phyloP scores from a whole-genome alignment of 371 early-diverging fungal genomes.

The Mucor velutinosus region DNA sequence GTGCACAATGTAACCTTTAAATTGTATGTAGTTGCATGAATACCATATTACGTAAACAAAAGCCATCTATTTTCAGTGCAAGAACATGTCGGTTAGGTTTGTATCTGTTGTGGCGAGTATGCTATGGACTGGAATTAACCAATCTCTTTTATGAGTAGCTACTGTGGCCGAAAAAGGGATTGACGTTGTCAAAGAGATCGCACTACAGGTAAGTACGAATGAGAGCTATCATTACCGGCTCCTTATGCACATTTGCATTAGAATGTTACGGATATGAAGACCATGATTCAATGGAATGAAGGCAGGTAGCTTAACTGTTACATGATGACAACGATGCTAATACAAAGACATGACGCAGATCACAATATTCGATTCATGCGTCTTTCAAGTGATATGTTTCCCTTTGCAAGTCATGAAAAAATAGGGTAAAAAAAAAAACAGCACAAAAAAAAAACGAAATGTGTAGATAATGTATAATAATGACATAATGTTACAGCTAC shows the following conservation, averaged over 20 bases:
- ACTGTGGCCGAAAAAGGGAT: slow-evolving; percentile 44
- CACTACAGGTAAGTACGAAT: slow-evolving; percentile 24
- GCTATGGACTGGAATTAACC: neutral
- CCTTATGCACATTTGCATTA: neutral
- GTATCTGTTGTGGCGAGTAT: too few species aligned
- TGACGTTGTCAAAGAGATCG: slow-evolving; percentile 46
- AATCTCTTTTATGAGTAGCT: slow-evolving; percentile 12
- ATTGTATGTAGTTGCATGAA: slow-evolving; percentile 20
- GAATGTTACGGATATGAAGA: slow-evolving; percentile 44
- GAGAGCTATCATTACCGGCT: neutral
- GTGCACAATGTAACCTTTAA: neutral
- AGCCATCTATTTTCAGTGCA: slow-evolving; percentile 25
- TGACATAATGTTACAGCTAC: slow-evolving; percentile 20
- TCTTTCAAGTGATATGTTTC: slow-evolving; percentile 51
- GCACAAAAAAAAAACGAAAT: neutral
- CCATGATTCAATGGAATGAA: slow-evolving; percentile 55
- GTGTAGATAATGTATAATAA: neutral
- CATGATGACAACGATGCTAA: neutral
- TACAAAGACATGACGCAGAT: slow-evolving; percentile 4
- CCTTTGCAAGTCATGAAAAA: slow-evolving; percentile 48
- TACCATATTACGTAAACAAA: slow-evolving; percentile 20
- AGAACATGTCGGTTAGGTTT: slow-evolving; percentile 28
- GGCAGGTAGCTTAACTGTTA: slow-evolving; percentile 10
- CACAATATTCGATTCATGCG: slow-evolving; percentile 52
- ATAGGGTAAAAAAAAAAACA: slow-evolving; percentile 37